phyloP scores from a whole-genome alignment of 2,329 filamentous ascomycete species.

The Aureobasidium mangrovei region DNA sequence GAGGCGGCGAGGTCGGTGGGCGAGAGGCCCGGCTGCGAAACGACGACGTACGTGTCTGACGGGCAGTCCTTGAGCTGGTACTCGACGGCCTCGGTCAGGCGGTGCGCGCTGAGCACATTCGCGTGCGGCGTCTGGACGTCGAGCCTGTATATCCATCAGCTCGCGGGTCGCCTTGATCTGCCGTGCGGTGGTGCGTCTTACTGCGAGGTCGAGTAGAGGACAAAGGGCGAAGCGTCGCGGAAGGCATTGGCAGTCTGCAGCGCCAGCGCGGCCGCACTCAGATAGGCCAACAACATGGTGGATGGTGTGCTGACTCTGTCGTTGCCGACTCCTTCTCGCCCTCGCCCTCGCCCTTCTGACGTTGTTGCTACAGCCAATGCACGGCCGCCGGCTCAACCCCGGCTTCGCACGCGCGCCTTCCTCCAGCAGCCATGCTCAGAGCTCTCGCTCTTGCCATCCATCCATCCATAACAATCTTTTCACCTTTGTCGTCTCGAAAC shows the following conservation, averaged over 20 bases:
- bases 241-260: conserved; percentile 53
- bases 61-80: conserved; percentile 8
- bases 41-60: conserved; percentile 35
- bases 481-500: too few species aligned
- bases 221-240: conserved; percentile 78
- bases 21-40: conserved; percentile 67
- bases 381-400: too few species aligned
- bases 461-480: too few species aligned
- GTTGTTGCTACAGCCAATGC: background rate
- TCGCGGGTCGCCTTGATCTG: conserved; percentile 16
- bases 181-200: conserved; percentile 39
- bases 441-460: too few species aligned
- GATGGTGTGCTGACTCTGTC: background rate
- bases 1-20: conserved; percentile 55
- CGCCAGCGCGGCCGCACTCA: conserved; percentile 14
- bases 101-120: conserved; percentile 22
- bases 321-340: background rate
- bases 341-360: conserved; percentile 12
- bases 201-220: conserved; percentile 77
- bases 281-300: conserved; percentile 8
- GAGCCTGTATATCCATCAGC: conserved; percentile 18
- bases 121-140: conserved; percentile 17
- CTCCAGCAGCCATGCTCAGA: too few species aligned
- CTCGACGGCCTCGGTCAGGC: conserved; percentile 17
- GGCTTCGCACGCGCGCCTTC: too few species aligned